A percentile compares a stretch with the other conserved stretches of the same genome.
phyloP scores from a whole-genome alignment of 2,329 filamentous ascomycete species.

The Westerdykella sp. region DNA sequence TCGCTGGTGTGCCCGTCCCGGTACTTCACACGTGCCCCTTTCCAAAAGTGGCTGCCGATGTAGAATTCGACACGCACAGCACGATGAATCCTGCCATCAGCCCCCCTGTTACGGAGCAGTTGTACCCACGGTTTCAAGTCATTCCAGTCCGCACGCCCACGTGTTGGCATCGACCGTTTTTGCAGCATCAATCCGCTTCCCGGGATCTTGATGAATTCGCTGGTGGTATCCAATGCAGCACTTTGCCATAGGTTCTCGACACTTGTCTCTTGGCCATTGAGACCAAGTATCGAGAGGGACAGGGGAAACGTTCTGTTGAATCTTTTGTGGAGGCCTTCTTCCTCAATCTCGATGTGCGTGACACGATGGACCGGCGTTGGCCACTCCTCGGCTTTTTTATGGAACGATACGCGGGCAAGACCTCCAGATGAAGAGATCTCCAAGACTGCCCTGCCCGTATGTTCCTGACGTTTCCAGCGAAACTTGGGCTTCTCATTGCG shows the following conservation, averaged over 20 bases:
- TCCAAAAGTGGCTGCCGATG: conserved; percentile 38
- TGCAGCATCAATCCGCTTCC: conserved; percentile 35
- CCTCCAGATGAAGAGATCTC: conserved; percentile 17
- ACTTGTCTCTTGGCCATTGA: conserved; percentile 38
- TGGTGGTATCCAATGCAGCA: too few species aligned
- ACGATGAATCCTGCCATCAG: conserved; percentile 30
- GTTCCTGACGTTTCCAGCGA: conserved; percentile 5
- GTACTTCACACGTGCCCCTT: conserved; percentile 45
- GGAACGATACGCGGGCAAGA: conserved; percentile 26
- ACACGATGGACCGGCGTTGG: conserved; percentile 14
- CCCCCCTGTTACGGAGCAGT: conserved; percentile 12
- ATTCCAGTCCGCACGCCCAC: not conserved
- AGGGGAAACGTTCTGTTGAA: conserved; percentile 29
- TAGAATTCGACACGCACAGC: conserved; percentile 43
- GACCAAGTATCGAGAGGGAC: conserved; percentile 29
- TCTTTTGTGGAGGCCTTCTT: conserved; percentile 25
- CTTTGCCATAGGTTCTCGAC: conserved; percentile 31
- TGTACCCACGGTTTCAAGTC: conserved; percentile 16
- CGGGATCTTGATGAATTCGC: conserved; percentile 35
- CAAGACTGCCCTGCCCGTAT: conserved; percentile 12
- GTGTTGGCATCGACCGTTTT: conserved; percentile 18
- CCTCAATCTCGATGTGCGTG: conserved; percentile 13
- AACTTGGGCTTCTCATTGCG: too few species aligned
- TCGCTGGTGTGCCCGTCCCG: conserved; percentile 40
- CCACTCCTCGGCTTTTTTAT: conserved; percentile 10